phyloP scores from a whole-genome alignment of 2,329 filamentous ascomycete species.

The Drechslerella coelobrocha region DNA sequence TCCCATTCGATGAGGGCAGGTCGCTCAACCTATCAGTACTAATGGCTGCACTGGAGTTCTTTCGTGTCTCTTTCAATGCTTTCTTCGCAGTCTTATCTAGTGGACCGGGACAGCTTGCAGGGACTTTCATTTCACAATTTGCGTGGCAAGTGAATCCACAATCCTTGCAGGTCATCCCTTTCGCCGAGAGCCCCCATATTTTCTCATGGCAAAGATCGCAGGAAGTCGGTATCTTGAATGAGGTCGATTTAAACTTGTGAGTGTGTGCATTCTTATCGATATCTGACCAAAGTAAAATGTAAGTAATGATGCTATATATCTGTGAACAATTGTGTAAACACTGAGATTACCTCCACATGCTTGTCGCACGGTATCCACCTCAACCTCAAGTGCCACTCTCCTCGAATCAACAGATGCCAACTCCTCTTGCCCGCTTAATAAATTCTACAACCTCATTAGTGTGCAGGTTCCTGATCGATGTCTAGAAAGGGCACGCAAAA shows the following conservation, averaged over 20 bases:
- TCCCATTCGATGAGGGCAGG: constrained; percentile 42
- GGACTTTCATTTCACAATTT: constrained; percentile 99
- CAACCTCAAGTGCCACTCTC: constrained; percentile 86
- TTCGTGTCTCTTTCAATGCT: constrained; percentile 65
- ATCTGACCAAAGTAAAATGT: constrained; percentile 62
- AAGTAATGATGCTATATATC: not conserved
- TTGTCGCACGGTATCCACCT: constrained; percentile 89
- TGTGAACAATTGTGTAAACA: not conserved
- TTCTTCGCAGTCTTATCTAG: constrained; percentile 94
- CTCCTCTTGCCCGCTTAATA: constrained; percentile 64
- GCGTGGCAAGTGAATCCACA: constrained; percentile 98
- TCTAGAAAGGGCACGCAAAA: not conserved
- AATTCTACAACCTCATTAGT: constrained; percentile 44
- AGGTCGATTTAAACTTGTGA: constrained; percentile 98
- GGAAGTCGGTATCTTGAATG: constrained; percentile 98
- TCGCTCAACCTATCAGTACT: constrained; percentile 45
- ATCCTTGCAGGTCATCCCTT: constrained; percentile 93
- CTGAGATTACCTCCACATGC: constrained; percentile 69
- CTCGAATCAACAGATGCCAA: constrained; percentile 84
- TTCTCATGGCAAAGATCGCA: constrained; percentile 95
- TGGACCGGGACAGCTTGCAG: constrained; percentile 92
- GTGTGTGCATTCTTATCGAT: constrained; percentile 90
- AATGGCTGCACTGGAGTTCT: constrained; percentile 36
- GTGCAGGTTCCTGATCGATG: not conserved
- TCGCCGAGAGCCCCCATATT: constrained; percentile 95